These are phyloP conservation scores for Cryptococcus sp. DNA, from an alignment of 1,284 basidiomycete species.

Conservation along the genomic window DNA sequence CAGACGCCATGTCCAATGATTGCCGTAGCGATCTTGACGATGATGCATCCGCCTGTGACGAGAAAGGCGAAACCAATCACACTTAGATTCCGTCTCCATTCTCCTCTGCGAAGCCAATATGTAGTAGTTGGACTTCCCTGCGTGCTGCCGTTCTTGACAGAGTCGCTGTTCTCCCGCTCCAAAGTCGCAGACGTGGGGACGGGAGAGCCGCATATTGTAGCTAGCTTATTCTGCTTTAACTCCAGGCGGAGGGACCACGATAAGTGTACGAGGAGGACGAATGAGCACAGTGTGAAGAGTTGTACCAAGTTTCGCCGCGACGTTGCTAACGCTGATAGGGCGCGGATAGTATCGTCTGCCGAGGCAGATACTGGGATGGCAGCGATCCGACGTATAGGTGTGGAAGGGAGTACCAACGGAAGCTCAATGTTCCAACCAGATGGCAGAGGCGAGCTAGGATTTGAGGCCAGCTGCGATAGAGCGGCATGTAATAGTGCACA, in stretches of 20 bases:
- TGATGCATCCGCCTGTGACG: conserved; percentile 46
- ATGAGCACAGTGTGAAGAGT: conserved; percentile 74
- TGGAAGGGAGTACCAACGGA: conserved; percentile 56
- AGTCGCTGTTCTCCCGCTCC: conserved; percentile 32
- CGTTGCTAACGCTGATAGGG: conserved; percentile 65
- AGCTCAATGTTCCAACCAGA: conserved; percentile 73
- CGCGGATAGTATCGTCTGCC: conserved; percentile 53
- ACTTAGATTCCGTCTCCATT: conserved; percentile 47
- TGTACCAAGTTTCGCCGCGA: conserved; percentile 75
- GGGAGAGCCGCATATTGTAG: background rate
- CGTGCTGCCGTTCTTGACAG: background rate
- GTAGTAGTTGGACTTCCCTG: conserved; percentile 14
- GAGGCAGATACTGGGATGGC: conserved; percentile 24
- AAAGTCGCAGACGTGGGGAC: conserved; percentile 6
- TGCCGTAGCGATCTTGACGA: conserved; percentile 47
- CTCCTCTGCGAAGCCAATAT: conserved; percentile 49
- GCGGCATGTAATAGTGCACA: conserved; percentile 61
- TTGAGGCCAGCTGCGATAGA: conserved; percentile 52
- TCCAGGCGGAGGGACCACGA: conserved; percentile 72
- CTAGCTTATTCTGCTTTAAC: conserved; percentile 30
- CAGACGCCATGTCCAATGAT: conserved; percentile 44
- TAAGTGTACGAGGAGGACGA: conserved; percentile 74
- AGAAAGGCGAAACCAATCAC: conserved; percentile 50
- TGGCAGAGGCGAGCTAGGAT: conserved; percentile 54
- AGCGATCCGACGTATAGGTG: conserved; percentile 32